Evolutionary conservation across 1,284 basidiomycete genomes (phyloP), one percentile per base, ranked within the genome.

Genomic region (Cystobasidium pallidum): DNA sequence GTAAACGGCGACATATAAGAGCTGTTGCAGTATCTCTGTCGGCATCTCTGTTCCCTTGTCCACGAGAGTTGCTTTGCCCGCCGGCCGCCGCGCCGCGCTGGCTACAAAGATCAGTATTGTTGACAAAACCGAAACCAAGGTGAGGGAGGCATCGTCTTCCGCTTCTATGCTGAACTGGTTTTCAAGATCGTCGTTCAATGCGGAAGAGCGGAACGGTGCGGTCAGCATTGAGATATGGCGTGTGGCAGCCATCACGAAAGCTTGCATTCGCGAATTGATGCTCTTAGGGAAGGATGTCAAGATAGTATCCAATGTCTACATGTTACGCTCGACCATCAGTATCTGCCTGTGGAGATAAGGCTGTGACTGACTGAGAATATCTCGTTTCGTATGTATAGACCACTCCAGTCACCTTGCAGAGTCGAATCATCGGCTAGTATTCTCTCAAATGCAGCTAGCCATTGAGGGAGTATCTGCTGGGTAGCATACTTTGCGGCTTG

Each of bases 391-490:
- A 72, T 41, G 30, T 65, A 36, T 13, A 72, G 36, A 28, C 61
- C 57, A 21, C 39, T 39, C 32, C 30, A 41, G 19, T 32, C 17
- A n/a, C 61, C 59, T 41, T 3, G 57, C 10, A 13, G 17, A 66
- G 41, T n/a, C n/a, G 57, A 51, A 54, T 76, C 75, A n/a, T 55
- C 17, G 6, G 83, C 84, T n/a, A 96, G 83, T 8, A 95, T 84
- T 17, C 88, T 86, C 73, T 87, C 87, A 83, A 95, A 92, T 0
- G 91, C 90, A 52, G 89, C 88, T 17, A 95, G 83, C 95, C 95
- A 99, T 15, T 89, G 85, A 0, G 94, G 92, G 4, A 96, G 86
- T 58, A 97, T 87, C 43, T 87, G 86, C 34, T 87, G 87, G 15
- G 88, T 87, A 0, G 93, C 92, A 77, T 91, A 88, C 78, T 91